Evolutionary conservation across 768 basidiomycete species (phyloP), one percentile per base, ranked within the genome.

Genomic region (Mycena olivaceomarginata): DNA sequence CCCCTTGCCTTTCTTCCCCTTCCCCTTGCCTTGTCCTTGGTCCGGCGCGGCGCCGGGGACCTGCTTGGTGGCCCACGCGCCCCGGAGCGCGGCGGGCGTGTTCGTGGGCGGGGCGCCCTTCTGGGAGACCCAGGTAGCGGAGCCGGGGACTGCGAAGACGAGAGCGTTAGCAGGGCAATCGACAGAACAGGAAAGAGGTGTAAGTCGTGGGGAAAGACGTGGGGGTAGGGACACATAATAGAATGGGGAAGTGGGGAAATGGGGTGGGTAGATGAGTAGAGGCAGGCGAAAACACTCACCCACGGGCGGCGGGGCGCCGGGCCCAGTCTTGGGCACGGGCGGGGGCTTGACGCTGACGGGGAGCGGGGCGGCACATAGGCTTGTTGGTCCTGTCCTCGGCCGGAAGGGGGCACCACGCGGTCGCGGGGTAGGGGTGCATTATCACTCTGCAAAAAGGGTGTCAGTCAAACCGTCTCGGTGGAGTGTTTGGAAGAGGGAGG

Each of bases 301-400:
- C 37, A 79, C 22, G 5, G 84, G 75, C 22, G 80, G 83, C 31
- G 80, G 79, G 10, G 77, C 70, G 1, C 67, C 72, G 31, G 31
- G 31, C 31, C 31, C 31, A 31, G 31, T 31, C 13, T 80, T 79
- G 9, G 48, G 40, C 7, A 82, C 80, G 1, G 87, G 86, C 1
- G 86, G 86, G 3, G 86, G 81, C 67, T 86, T 83, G 56, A 81
- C 70, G 13, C 81, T 78, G 20, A 80, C 79, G 48, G 90, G 90
- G 51, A 90, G 83, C 41, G 86, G 88, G 88, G 22, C 88, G 85
- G 78, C 90, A 91, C 45, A 91, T 83, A 20, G 83, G 77, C 71
- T 88, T 88, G 81, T 87, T 86, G 8, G 89, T 90, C 60, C 75
- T 82, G 80, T 90, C 88, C 81, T 90, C 89, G 6, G 75, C 70